These are phyloP conservation scores for Monosporascus cannonballus DNA, from an alignment of 2,329 filamentous ascomycete genomes.

Conservation along the genomic window DNA sequence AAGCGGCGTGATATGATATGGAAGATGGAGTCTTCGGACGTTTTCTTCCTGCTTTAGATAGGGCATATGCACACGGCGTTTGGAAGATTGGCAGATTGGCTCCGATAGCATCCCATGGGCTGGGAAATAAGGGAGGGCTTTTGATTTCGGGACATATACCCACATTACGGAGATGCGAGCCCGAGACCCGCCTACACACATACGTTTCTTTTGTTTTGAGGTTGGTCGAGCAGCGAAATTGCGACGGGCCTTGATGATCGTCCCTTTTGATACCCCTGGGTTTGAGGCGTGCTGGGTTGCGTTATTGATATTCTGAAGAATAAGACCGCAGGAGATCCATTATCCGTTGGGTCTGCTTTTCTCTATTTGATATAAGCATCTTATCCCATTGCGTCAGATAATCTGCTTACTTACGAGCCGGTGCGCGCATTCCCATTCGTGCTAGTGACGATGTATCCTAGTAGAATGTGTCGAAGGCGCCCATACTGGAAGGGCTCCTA, in stretches of 20 bases:
- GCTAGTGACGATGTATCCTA: no score
- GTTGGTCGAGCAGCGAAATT: background rate
- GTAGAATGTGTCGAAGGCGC: no score
- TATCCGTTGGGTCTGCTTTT: no score
- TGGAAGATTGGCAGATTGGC: background rate
- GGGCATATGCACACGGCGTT: slow-evolving; percentile 1
- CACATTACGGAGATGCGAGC: background rate
- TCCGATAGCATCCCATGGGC: no score
- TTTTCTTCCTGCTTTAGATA: no score
- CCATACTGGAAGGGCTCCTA: no score
- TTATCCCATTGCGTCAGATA: background rate
- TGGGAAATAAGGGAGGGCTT: background rate
- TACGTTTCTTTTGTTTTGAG: slow-evolving; percentile 2
- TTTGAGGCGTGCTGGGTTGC: background rate
- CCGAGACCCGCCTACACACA: background rate
- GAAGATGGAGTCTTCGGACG: no score
- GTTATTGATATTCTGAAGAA: background rate
- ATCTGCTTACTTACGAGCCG: no score
- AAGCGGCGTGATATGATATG: slow-evolving; percentile 29
- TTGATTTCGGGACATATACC: background rate
- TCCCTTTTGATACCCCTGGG: slow-evolving; percentile 6
- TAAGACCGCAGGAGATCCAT: no score
- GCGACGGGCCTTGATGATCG: slow-evolving; percentile 14
- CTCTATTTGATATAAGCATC: background rate
- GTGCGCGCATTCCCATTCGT: no score